Evolutionary conservation across 257 asterid species (phyloP), one percentile per base, ranked within the genome.

Genomic region (Penstemon davidsonii): DNA sequence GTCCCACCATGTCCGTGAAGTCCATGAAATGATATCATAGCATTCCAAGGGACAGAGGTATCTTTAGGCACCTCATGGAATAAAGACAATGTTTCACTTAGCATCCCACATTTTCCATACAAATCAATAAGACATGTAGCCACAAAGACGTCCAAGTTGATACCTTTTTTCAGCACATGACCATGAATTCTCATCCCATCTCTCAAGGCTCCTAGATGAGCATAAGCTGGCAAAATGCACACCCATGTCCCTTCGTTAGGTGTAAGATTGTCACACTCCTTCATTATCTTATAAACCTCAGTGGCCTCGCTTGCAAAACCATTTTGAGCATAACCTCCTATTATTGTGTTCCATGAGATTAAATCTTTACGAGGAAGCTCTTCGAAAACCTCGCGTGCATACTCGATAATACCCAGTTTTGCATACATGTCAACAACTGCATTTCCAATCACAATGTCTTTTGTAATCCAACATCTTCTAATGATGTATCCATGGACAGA

Each of bases 351-450:
- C 95, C 96, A 91, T 13, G 97, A 82, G 73, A 91, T 82, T 41
- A 79, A 84, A 73, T 88, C 96, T 72, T 83, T 91, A 66, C 62
- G 44, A 67, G 82, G 84, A 67, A 85, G 75, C 45, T 70, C 75
- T 10, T 84, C 82, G 66, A 91, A 91, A 54, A 83, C 85, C 78
- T 79, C 75, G 58, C 58, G 79, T 45, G 95, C 89, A 60, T 75
- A 82, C 47, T 81, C 90, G 19, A 78, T 64, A 49, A 81, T 39
- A 69, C 97, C 96, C 78, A 85, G 67, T 75, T 91, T 91, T 46
- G 90, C 90, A 80, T 91, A 91, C 97, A 91, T 91, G 78, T 91
- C 96, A 18, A 87, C 84, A 46, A 91, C 77, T 41, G 87, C 84
- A 83, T 91, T 91, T 72, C 92, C 95, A 42, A 89, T 74, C 50